Evolutionary conservation across 2,329 filamentous ascomycete genomes (phyloP).

Genomic region (Periconia macrospinosa): DNA sequence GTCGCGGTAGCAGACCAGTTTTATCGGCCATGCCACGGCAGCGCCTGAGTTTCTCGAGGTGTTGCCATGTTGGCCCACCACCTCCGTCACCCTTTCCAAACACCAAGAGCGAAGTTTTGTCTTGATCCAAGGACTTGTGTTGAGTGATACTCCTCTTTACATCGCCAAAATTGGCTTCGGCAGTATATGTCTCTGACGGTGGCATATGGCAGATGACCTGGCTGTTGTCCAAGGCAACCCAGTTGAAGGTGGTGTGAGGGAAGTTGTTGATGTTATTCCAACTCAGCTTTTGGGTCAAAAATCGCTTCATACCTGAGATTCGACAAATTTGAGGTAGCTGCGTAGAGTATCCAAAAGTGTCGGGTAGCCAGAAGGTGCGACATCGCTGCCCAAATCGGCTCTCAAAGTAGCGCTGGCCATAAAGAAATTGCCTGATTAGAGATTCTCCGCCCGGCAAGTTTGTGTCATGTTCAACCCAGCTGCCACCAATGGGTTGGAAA

Average conservation of each 20-base stretch:
- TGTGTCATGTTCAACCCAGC: slow-evolving; percentile 98
- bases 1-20: slow-evolving; percentile 77
- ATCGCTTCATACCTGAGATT: slow-evolving; percentile 91
- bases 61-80: slow-evolving; percentile 90
- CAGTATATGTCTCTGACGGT: slow-evolving; percentile 92
- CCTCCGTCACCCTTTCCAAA: slow-evolving; percentile 98
- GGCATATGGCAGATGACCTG: slow-evolving; percentile 99
- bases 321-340: slow-evolving; percentile 94
- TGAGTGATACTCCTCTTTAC: slow-evolving; percentile 85
- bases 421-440: slow-evolving; percentile 89
- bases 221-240: slow-evolving; percentile 92
- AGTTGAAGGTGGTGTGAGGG: slow-evolving; percentile 98
- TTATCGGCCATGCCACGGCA: slow-evolving; percentile 91
- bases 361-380: slow-evolving; percentile 94
- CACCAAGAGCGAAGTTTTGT: slow-evolving; percentile 84
- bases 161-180: slow-evolving; percentile 92
- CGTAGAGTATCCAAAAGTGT: slow-evolving; percentile 96
- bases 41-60: slow-evolving; percentile 90
- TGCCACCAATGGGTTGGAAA: slow-evolving; percentile 94
- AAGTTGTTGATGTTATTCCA: slow-evolving; percentile 99
- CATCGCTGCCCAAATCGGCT: slow-evolving; percentile 87
- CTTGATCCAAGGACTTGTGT: slow-evolving; percentile 95
- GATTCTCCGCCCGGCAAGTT: slow-evolving; percentile 97
- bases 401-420: slow-evolving; percentile 94
- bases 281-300: slow-evolving; percentile 97